Conservation (phyloP, 768 basidiomycete genomes). For the Tricholoma saponaceum region DNA sequence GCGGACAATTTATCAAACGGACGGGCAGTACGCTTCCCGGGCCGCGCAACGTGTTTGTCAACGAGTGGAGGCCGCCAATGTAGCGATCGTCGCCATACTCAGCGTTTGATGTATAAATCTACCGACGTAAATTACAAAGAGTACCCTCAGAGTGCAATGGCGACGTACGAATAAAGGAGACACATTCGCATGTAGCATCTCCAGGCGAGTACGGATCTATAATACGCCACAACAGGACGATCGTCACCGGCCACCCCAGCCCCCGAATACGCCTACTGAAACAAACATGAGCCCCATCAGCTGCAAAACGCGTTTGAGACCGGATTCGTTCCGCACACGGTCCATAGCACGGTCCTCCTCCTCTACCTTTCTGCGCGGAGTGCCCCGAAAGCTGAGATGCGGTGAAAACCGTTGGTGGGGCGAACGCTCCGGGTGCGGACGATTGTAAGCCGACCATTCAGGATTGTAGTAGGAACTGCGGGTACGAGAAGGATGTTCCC, state of each 20-base stretch:
- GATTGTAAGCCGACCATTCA: neutral
- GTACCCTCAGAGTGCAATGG: neutral
- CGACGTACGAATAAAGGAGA: neutral
- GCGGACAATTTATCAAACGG: neutral
- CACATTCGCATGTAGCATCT: neutral
- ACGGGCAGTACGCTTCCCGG: neutral
- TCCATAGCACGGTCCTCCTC: slow-evolving; percentile 16
- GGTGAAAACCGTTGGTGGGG: neutral
- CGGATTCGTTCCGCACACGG: slow-evolving; percentile 18
- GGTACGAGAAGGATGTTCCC: neutral
- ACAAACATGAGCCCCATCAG: slow-evolving; percentile 16
- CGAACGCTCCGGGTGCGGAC: neutral
- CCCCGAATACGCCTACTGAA: slow-evolving; percentile 14
- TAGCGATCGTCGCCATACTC: neutral
- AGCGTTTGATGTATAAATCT: neutral
- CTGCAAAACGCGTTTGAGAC: slow-evolving; percentile 20
- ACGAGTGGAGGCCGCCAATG: neutral
- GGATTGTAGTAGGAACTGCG: neutral
- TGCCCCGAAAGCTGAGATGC: neutral
- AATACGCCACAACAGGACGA: neutral
- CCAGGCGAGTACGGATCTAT: neutral
- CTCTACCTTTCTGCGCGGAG: neutral
- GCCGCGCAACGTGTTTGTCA: neutral
- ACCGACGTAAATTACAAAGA: neutral
- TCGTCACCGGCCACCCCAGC: neutral